Evolutionary conservation across 2,329 filamentous ascomycete species (phyloP).

Genomic region (Aspergillus sp.): DNA sequence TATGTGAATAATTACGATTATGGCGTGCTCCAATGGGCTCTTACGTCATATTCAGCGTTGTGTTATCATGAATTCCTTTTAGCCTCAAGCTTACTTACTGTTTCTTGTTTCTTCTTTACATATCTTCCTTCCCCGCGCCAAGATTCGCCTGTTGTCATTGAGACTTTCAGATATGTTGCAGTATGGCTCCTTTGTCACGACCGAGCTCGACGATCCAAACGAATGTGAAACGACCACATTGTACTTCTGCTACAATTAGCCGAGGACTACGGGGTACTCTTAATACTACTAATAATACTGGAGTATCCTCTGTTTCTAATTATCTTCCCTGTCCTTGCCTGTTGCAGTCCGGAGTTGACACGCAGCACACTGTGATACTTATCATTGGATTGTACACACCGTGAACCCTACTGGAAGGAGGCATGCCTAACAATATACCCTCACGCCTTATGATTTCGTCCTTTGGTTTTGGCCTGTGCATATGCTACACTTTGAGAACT

Average conservation of each 20-base stretch:
- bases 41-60: background rate
- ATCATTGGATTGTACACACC: background rate
- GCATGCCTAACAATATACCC: slow-evolving; percentile 2
- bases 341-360: background rate
- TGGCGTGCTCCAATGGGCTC: background rate
- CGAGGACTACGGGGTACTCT: slow-evolving; percentile 20
- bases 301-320: background rate
- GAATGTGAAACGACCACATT: slow-evolving; percentile 33
- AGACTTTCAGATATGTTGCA: slow-evolving; percentile 8
- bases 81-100: background rate
- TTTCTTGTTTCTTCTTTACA: background rate
- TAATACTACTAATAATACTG: slow-evolving; percentile 10
- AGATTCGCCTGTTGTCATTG: slow-evolving; percentile 2
- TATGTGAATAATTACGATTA: background rate
- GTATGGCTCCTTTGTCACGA: slow-evolving; percentile 20
- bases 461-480: background rate
- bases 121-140: background rate
- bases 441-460: background rate
- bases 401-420: background rate
- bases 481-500: background rate
- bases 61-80: background rate
- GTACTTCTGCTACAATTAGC: slow-evolving; percentile 25
- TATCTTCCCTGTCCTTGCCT: background rate
- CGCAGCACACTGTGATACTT: background rate
- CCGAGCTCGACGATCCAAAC: slow-evolving; percentile 30